phyloP scores from a whole-genome alignment of 345 rosid genomes.

The Populus nigra region DNA sequence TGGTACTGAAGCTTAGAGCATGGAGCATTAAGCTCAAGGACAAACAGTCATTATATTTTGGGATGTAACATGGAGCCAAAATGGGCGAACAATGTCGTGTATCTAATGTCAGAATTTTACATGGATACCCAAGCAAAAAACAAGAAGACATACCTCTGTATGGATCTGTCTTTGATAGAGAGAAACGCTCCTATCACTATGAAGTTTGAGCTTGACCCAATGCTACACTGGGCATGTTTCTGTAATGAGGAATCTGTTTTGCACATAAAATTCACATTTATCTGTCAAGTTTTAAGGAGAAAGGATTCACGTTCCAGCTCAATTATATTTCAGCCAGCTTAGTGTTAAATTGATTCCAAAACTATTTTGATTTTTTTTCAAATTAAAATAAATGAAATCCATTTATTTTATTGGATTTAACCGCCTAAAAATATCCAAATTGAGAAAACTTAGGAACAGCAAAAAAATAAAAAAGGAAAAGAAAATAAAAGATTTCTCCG shows the following conservation, averaged over 20 bases:
- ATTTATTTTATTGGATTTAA: neutral
- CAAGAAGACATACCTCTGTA: neutral
- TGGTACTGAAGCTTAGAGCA: neutral
- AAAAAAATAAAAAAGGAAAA: no score
- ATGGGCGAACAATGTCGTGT: neutral
- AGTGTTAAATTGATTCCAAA: neutral
- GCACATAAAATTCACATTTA: neutral
- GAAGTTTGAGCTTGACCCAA: neutral
- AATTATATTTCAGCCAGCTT: neutral
- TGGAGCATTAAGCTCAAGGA: neutral
- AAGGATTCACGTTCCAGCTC: neutral
- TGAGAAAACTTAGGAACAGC: neutral
- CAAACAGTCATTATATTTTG: neutral
- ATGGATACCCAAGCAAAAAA: neutral
- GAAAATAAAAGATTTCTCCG: neutral
- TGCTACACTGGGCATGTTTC: neutral
- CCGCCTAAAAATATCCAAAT: neutral
- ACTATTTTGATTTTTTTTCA: no score
- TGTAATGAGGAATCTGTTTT: neutral
- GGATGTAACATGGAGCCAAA: neutral
- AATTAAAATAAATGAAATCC: no score
- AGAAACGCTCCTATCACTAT: neutral
- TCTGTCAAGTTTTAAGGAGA: neutral
- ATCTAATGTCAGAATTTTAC: neutral
- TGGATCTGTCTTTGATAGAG: neutral